phyloP scores from a whole-genome alignment of 2,329 filamentous ascomycete species.

The Arachnopeziza araneosa region DNA sequence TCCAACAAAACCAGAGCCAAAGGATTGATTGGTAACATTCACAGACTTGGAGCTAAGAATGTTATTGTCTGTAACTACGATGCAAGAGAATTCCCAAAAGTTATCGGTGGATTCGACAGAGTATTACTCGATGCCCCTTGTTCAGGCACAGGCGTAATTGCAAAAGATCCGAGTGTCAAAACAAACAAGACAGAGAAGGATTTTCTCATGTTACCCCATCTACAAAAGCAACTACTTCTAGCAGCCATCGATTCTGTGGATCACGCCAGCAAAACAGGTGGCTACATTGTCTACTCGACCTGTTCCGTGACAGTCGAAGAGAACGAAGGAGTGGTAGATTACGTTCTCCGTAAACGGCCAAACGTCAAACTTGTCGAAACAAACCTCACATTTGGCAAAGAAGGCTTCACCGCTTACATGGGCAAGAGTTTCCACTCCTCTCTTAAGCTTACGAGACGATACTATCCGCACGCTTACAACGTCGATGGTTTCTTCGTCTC shows the following conservation, averaged over 20 bases:
- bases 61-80: slow-evolving; percentile 95
- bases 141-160: slow-evolving; percentile 94
- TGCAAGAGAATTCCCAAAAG: slow-evolving; percentile 85
- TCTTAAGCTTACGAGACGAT: slow-evolving; percentile 76
- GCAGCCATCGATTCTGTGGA: slow-evolving; percentile 93
- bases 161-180: slow-evolving; percentile 94
- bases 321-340: slow-evolving; percentile 89
- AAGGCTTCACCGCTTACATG: slow-evolving; percentile 86
- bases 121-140: slow-evolving; percentile 93
- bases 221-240: slow-evolving; percentile 90
- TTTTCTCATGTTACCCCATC: slow-evolving; percentile 87
- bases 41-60: slow-evolving; percentile 89
- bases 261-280: slow-evolving; percentile 84
- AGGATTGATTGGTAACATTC: slow-evolving; percentile 96
- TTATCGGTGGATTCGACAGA: slow-evolving; percentile 93
- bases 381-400: slow-evolving; percentile 81
- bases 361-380: slow-evolving; percentile 94
- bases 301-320: slow-evolving; percentile 94
- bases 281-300: slow-evolving; percentile 94
- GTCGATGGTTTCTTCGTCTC: slow-evolving; percentile 98
- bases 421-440: slow-evolving; percentile 87
- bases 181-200: slow-evolving; percentile 97
- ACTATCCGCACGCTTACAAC: slow-evolving; percentile 89
- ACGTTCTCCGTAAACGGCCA: slow-evolving; percentile 82
- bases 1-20: slow-evolving; percentile 88